Percentiles rank a stretch among this genome's conserved stretches.
Evolutionary conservation across 1,139 yeast species (phyloP).

Genomic region (Zygosaccharomyces sapae): DNA sequence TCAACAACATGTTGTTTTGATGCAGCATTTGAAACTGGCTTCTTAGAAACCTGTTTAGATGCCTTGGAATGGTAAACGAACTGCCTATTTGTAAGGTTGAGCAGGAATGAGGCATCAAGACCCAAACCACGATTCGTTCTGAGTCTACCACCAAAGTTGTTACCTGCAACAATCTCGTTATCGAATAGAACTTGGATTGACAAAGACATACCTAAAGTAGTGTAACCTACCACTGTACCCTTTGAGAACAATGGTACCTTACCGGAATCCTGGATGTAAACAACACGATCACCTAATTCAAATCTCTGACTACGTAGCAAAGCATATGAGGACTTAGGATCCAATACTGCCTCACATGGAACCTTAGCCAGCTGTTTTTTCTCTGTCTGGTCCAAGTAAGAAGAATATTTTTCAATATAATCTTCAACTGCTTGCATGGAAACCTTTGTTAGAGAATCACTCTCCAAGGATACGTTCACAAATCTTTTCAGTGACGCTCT

Average conservation of each 20-base stretch:
- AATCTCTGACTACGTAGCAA: conserved; percentile 72
- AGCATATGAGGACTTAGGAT: conserved; percentile 70
- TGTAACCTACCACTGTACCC: conserved; percentile 87
- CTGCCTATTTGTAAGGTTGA: conserved; percentile 72
- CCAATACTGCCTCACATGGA: conserved; percentile 78
- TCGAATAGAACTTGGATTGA: conserved; percentile 76
- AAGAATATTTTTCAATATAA: conserved; percentile 48
- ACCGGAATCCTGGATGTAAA: conserved; percentile 81
- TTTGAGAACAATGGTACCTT: conserved; percentile 82
- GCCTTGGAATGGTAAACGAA: conserved; percentile 72
- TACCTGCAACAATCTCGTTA: conserved; percentile 75
- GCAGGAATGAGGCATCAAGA: conserved; percentile 74
- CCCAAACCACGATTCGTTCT: conserved; percentile 76
- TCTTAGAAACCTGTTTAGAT: conserved; percentile 41
- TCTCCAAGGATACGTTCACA: conserved; percentile 65
- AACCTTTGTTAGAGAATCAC: conserved; percentile 70
- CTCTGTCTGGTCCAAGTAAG: conserved; percentile 42
- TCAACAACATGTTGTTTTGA: conserved; percentile 17
- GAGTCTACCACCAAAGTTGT: conserved; percentile 71
- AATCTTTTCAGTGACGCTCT: conserved; percentile 52
- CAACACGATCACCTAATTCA: conserved; percentile 82
- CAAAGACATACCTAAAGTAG: conserved; percentile 52
- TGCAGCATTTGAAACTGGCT: conserved; percentile 8
- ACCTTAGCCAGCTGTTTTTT: conserved; percentile 69
- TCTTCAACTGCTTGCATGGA: conserved; percentile 68